Conservation (phyloP, 768 basidiomycete species). For the Grammothele lineata region DNA sequence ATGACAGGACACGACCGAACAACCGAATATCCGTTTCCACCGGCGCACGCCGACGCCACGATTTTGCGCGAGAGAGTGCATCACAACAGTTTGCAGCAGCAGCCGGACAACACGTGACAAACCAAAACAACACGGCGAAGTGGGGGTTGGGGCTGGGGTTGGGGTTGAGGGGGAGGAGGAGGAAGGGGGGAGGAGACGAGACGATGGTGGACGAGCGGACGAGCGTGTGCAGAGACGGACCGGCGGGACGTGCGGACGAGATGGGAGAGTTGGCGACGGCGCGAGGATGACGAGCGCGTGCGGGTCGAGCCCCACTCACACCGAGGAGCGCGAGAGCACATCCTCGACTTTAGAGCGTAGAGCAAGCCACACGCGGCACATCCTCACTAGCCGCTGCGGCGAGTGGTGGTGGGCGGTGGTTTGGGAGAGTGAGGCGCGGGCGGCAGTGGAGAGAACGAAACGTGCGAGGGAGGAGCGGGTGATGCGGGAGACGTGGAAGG, state of each 20-base stretch:
- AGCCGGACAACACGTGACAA: conserved; percentile 22
- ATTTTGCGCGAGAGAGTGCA: conserved; percentile 18
- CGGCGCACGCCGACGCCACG: conserved; percentile 1
- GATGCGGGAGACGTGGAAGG: background rate
- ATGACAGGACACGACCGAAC: too few species aligned
- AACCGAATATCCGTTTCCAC: too few species aligned
- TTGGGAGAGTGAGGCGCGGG: background rate
- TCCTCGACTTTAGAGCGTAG: conserved; percentile 15
- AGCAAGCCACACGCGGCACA: background rate
- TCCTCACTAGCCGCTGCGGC: background rate
- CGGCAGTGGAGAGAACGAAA: background rate
- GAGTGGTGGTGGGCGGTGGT: background rate
- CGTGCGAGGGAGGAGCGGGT: background rate
- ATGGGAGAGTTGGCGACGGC: background rate
- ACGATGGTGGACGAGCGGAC: background rate
- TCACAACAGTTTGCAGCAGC: conserved; percentile 23
- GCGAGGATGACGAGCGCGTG: background rate
- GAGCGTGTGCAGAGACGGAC: background rate
- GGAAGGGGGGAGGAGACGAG: background rate
- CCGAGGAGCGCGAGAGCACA: conserved; percentile 10
- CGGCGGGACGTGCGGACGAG: background rate
- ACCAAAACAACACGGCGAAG: conserved; percentile 19
- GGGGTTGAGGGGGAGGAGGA: background rate
- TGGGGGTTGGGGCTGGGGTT: background rate
- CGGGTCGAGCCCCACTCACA: conserved; percentile 11